Conservation (phyloP, 2,329 filamentous ascomycete genomes). For the Pseudopithomyces chartarum region DNA sequence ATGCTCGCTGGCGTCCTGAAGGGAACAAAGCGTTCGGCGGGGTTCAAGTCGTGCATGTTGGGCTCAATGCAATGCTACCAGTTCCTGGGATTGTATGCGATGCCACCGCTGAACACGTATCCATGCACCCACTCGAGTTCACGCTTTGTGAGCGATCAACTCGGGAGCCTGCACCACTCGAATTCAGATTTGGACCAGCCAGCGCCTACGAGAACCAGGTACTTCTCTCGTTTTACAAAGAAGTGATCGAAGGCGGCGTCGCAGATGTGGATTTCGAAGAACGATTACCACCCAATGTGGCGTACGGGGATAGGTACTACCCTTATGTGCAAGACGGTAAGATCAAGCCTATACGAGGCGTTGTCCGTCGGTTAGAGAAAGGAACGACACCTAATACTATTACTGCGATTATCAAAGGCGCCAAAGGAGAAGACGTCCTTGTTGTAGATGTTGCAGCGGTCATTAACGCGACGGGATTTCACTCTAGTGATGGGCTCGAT, state of each 20-base stretch:
- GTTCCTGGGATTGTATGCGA: slow-evolving; percentile 57
- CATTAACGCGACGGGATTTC: slow-evolving; percentile 74
- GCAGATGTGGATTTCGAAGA: slow-evolving; percentile 30
- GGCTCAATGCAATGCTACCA: slow-evolving; percentile 70
- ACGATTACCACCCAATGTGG: slow-evolving; percentile 63
- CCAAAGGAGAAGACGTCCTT: slow-evolving; percentile 5
- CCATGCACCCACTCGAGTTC: slow-evolving; percentile 11
- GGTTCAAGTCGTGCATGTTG: slow-evolving; percentile 65
- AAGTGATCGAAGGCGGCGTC: slow-evolving; percentile 5
- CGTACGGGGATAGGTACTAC: slow-evolving; percentile 70
- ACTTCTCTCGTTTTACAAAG: slow-evolving; percentile 1
- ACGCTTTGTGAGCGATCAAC: slow-evolving; percentile 44
- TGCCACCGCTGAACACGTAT: background rate
- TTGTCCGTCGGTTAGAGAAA: slow-evolving; percentile 20
- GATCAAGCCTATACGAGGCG: slow-evolving; percentile 34
- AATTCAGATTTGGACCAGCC: slow-evolving; percentile 6
- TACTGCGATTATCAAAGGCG: background rate
- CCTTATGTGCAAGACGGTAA: slow-evolving; percentile 70
- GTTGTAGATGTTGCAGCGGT: slow-evolving; percentile 67
- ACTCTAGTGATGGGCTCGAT: slow-evolving; percentile 61
- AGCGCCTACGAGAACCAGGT: background rate
- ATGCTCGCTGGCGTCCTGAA: slow-evolving; percentile 58
- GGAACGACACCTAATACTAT: background rate
- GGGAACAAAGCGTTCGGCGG: background rate
- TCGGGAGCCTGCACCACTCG: slow-evolving; percentile 6